Conservation (phyloP, 2,329 filamentous ascomycete species). For the Trichoderma atroviride region DNA sequence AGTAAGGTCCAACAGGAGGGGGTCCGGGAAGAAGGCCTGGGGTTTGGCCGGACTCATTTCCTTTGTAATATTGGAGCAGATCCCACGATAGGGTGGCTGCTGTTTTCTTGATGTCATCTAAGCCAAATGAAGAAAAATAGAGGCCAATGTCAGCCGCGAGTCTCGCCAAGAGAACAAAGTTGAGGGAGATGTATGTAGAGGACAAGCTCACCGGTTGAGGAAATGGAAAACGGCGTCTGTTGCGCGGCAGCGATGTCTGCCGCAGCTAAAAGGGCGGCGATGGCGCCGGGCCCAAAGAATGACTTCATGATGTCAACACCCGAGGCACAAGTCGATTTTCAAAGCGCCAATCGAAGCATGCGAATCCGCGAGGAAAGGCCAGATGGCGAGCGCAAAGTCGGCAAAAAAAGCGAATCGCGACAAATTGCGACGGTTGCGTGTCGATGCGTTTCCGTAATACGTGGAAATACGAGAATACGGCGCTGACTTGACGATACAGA, state of each 20-base stretch:
- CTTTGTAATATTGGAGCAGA: slow-evolving; percentile 50
- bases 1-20: slow-evolving; percentile 53
- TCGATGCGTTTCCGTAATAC: neutral
- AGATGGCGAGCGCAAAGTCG: neutral
- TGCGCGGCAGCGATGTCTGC: slow-evolving; percentile 18
- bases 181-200: neutral
- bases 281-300: slow-evolving; percentile 14
- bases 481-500: neutral
- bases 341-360: slow-evolving; percentile 2
- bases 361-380: neutral
- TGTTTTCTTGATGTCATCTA: slow-evolving; percentile 45
- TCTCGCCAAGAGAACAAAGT: slow-evolving; percentile 12
- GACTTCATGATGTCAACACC: slow-evolving; percentile 16
- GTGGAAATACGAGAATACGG: neutral
- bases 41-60: slow-evolving; percentile 48
- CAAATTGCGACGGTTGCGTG: neutral
- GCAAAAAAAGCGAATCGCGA: neutral
- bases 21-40: slow-evolving; percentile 54
- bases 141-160: neutral
- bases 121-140: neutral
- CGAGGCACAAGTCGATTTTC: neutral
- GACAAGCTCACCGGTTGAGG: slow-evolving; percentile 4
- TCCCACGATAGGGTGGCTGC: slow-evolving; percentile 48
- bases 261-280: slow-evolving; percentile 21
- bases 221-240: slow-evolving; percentile 14